These are phyloP conservation scores for Musa itinerans DNA, from an alignment of 176 grass and related monocot genomes.

Conservation along the genomic window DNA sequence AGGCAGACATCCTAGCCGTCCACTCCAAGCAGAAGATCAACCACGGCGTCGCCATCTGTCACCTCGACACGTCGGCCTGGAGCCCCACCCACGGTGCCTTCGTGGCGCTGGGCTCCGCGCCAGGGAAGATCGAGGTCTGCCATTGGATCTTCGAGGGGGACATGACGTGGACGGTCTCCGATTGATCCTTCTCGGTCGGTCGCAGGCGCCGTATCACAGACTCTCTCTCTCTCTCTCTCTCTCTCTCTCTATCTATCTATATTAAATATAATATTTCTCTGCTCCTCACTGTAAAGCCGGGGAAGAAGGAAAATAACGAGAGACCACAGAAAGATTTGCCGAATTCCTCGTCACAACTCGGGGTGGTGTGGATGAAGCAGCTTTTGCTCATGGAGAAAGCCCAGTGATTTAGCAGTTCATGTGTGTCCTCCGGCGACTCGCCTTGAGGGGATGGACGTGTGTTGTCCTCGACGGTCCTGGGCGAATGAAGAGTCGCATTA, in stretches of 20 bases:
- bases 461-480: no score
- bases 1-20: constrained; percentile 10
- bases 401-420: no score
- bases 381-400: background rate
- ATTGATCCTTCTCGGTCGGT: background rate
- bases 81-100: constrained; percentile 9
- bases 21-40: constrained; percentile 9
- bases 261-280: background rate
- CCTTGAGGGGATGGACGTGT: no score
- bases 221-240: background rate
- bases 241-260: background rate
- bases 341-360: background rate
- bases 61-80: constrained; percentile 13
- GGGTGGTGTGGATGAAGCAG: background rate
- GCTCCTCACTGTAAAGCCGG: background rate
- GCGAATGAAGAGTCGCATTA: no score
- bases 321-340: background rate
- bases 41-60: constrained; percentile 12
- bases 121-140: constrained; percentile 9
- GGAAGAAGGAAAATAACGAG: constrained; percentile 6
- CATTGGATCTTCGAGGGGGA: constrained; percentile 17
- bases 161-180: constrained; percentile 13
- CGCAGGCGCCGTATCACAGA: background rate
- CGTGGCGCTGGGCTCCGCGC: constrained; percentile 2
- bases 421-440: no score